Evolutionary conservation across 2,329 filamentous ascomycete genomes (phyloP).

Genomic region (Fusarium solani-melongenae): DNA sequence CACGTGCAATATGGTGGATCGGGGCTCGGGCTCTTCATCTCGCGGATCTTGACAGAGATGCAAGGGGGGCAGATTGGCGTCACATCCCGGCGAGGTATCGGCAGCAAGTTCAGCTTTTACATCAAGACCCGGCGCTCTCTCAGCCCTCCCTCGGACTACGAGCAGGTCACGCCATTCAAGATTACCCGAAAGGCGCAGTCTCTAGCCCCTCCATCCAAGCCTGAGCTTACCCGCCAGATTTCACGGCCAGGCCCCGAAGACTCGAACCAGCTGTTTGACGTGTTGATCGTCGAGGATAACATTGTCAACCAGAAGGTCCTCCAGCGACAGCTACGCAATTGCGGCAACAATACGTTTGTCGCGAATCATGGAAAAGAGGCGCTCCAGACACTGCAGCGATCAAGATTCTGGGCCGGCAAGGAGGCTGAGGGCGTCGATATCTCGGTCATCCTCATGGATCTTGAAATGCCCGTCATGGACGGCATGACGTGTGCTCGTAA

Average conservation of each 20-base stretch:
- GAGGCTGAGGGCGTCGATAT: slow-evolving; percentile 63
- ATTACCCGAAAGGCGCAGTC: slow-evolving; percentile 46
- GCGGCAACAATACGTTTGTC: slow-evolving; percentile 69
- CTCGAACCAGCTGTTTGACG: slow-evolving; percentile 56
- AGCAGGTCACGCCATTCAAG: slow-evolving; percentile 50
- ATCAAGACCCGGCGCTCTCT: slow-evolving; percentile 72
- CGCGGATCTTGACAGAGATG: slow-evolving; percentile 77
- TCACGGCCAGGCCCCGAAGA: slow-evolving; percentile 28
- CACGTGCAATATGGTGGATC: slow-evolving; percentile 80
- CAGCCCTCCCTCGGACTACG: slow-evolving; percentile 51
- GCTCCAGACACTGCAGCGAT: slow-evolving; percentile 66
- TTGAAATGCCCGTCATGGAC: slow-evolving; percentile 88
- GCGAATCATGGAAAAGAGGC: slow-evolving; percentile 75
- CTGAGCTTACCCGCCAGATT: slow-evolving; percentile 30
- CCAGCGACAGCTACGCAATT: slow-evolving; percentile 69
- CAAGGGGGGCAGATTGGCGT: slow-evolving; percentile 84
- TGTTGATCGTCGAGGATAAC: slow-evolving; percentile 76
- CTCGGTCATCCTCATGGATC: slow-evolving; percentile 80
- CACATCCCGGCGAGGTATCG: slow-evolving; percentile 71
- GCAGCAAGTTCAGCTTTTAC: slow-evolving; percentile 82
- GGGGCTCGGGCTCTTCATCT: slow-evolving; percentile 80
- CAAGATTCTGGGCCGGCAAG: slow-evolving; percentile 65
- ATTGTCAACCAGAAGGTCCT: slow-evolving; percentile 74
- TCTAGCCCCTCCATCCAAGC: slow-evolving; percentile 23
- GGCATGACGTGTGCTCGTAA: slow-evolving; percentile 77